Evolutionary conservation across 306 rosid species (phyloP), one percentile per base, ranked within the genome.

Genomic region (Fragaria ananassa): DNA sequence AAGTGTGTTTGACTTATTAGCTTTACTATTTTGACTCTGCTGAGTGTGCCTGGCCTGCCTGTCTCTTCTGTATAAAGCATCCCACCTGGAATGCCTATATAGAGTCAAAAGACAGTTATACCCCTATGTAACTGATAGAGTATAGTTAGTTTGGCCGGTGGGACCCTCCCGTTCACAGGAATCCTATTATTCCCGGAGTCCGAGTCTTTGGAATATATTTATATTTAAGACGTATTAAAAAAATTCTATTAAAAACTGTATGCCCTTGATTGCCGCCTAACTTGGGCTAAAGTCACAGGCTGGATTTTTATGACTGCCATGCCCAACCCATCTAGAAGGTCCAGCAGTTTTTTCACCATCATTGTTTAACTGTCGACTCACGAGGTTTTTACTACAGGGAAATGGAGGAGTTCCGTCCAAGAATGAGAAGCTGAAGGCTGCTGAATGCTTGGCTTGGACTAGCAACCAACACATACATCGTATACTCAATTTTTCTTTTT

Each of bases 401-500:
- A 11, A 74, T 75, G 85, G 73, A 80, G 78, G 80, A 39, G 34
- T 74, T 67, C 86, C 25, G 85, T 75, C 61, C 67, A 74, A 57
- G 82, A 76, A 56, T 47, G 77, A n/a, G 85, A 78, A 71, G 47
- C 70, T 17, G 19, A 57, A 62, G 29, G 54, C 29, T 34, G 10
- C 63, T 31, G 35, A 31, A 18, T 39, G 42, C 54, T 79, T 65
- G 81, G 67, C 61, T 19, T 8, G 27, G 82, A 79, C 81, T 57
- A 62, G 64, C 81, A 53, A 47, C 79, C 58, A 68, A 79, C 76
- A 78, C 84, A 80, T 72, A 81, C 62, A 60, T 78, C 86, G 57
- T 82, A 83, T 84, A 77, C 86, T 77, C 86, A 72, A 78, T 49
- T 4, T 53, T 64, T 78, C 75, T n/a, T 31, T 39, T 50, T 49